phyloP scores from a whole-genome alignment of 2,329 filamentous ascomycete species.

The Monilinia vaccinii-corymbosi region DNA sequence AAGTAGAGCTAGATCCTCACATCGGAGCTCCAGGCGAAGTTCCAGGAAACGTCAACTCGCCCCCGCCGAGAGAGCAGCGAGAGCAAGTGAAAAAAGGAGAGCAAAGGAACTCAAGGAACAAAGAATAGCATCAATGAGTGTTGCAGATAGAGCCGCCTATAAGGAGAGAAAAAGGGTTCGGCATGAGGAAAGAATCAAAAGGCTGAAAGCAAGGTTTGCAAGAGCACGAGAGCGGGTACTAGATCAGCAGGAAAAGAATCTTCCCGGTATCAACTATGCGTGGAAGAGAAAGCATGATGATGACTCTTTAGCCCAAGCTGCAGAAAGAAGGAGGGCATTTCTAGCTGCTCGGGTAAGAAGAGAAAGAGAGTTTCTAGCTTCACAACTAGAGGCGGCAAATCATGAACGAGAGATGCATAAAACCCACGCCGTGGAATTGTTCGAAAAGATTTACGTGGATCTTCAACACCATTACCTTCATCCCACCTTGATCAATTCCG shows the following conservation, averaged over 20 bases:
- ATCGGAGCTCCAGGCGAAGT: not conserved
- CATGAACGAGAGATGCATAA: not conserved
- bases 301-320: not conserved
- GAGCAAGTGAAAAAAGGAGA: not conserved
- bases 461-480: conserved; percentile 1
- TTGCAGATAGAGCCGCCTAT: not conserved
- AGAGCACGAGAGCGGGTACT: not conserved
- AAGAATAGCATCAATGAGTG: not conserved
- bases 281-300: conserved; percentile 5
- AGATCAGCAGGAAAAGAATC: not conserved
- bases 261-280: not conserved
- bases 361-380: not conserved
- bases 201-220: not conserved
- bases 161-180: not conserved
- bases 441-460: not conserved
- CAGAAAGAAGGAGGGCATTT: not conserved
- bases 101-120: not conserved
- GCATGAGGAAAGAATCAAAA: not conserved
- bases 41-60: not conserved
- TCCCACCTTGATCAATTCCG: not conserved
- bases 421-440: not conserved
- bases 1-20: not conserved
- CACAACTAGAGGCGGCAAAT: no score
- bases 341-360: not conserved
- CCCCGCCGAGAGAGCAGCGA: not conserved